These are phyloP conservation scores for Bipolaris oryzae DNA, from an alignment of 2,329 filamentous ascomycete species.

Conservation along the genomic window DNA sequence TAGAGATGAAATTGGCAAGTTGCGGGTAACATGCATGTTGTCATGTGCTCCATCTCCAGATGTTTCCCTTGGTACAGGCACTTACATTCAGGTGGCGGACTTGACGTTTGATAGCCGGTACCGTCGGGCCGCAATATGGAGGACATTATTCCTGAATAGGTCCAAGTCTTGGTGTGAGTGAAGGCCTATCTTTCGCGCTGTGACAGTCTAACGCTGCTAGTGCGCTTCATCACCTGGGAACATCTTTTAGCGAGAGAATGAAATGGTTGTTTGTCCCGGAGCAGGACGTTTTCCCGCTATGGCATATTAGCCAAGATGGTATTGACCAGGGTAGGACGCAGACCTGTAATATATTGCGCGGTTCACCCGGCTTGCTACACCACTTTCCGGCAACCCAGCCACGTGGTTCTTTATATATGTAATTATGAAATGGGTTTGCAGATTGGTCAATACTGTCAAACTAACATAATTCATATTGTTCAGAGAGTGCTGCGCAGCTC, in stretches of 20 bases:
- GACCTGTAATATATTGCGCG: constrained; percentile 17
- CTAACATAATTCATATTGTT: constrained; percentile 17
- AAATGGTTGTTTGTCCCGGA: constrained; percentile 16
- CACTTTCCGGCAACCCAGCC: constrained; percentile 10
- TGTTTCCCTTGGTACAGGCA: constrained; percentile 6
- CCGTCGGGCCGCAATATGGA: constrained; percentile 22
- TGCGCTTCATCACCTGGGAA: constrained; percentile 3
- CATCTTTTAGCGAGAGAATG: constrained; percentile 1
- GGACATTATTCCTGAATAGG: background rate
- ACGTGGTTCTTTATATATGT: constrained; percentile 4
- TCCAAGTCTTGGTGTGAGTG: constrained; percentile 16
- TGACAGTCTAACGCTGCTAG: constrained; percentile 1
- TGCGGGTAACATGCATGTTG: constrained; percentile 2
- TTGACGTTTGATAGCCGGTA: constrained; percentile 15
- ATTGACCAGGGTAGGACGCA: constrained; percentile 9
- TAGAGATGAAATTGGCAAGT: background rate
- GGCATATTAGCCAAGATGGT: constrained; percentile 25
- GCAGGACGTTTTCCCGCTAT: constrained; percentile 11
- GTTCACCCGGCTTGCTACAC: constrained; percentile 24
- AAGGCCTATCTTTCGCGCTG: constrained; percentile 13
- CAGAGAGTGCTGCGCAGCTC: constrained; percentile 8
- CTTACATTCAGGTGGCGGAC: background rate
- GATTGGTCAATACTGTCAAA: constrained; percentile 11
- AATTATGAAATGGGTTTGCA: background rate
- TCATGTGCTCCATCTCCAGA: constrained; percentile 11